Conservation (phyloP, 345 rosid species). For the Eucalyptus lansdowneana region DNA sequence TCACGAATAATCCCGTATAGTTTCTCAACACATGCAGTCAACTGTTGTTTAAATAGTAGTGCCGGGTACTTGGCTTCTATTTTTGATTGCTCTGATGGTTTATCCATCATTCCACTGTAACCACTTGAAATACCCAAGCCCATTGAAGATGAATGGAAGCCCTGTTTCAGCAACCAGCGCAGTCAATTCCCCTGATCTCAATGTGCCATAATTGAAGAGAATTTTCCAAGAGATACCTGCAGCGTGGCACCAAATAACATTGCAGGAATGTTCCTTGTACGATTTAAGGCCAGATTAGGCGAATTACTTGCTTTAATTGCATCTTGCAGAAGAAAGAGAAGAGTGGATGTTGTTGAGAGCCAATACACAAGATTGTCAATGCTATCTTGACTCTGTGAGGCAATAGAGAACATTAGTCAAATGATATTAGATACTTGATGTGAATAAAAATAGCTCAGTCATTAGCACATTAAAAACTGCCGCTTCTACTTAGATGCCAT, state of each 20-base stretch:
- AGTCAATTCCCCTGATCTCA: no score
- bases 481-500: not conserved
- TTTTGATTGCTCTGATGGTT: no score
- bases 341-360: constrained; percentile 87
- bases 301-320: constrained; percentile 94
- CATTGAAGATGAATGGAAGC: no score
- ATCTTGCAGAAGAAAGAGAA: constrained; percentile 76
- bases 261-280: constrained; percentile 75
- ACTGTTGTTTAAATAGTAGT: no score
- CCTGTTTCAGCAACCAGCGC: no score
- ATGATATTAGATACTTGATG: not conserved
- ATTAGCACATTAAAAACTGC: not conserved
- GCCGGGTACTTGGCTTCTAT: no score
- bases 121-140: no score
- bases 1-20: no score
- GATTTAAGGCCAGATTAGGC: constrained; percentile 83
- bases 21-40: no score
- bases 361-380: constrained; percentile 74
- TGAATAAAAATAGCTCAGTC: not conserved
- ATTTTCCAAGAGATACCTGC: no score
- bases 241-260: constrained; percentile 11
- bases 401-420: not conserved
- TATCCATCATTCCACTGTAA: no score
- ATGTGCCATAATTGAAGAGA: no score
- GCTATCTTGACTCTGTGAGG: constrained; percentile 51